Evolutionary conservation across 345 rosid species (phyloP), one percentile per base, ranked within the genome.

Genomic region (Abelmoschus esculentus): DNA sequence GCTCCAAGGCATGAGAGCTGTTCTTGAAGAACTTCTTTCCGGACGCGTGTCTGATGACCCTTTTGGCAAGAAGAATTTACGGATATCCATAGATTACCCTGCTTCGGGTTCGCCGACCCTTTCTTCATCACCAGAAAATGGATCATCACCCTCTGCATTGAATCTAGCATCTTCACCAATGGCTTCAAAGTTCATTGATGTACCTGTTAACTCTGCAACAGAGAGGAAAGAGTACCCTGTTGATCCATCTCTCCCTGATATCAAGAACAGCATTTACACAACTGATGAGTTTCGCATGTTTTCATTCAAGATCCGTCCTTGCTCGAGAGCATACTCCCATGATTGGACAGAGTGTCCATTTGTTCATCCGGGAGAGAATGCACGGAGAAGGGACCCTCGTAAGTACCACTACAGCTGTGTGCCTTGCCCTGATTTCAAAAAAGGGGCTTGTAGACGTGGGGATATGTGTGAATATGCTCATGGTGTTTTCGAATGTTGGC

Each of bases 291-390:
- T 89, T 40, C 88, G 92, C 34, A 89, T 89, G 90, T 89, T 83
- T 72, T 89, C 92, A 6, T 81, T 81, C n/a, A 81, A 84, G 85
- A 74, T 84, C 13, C 80, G 83, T 14, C 87, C 82, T 26, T 84
- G 87, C 69, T 84, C 85, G 32, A 79, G 90, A 15, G 90, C 96
- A 2, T 89, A 89, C 54, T 84, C 96, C 12, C 92, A 89, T 79
- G 96, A 85, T 69, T 89, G 96, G 96, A 87, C 96, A 0, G 96
- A 85, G 73, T 89, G 92, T 60, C 96, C 96, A 5, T 89, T 89
- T 75, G 89, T 84, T 38, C 96, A 89, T 74, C 96, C 92, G 0
- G 92, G 92, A 5, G 96, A 87, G 77, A 89, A 89, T 75, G 96
- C 96, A 0, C 82, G 90, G 4, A 77, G 96, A 75, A 89, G 96